Percentiles rank a stretch among this genome's conserved stretches.
phyloP scores from a whole-genome alignment of 148 eudicot genomes.

The Selenicereus undatus region DNA sequence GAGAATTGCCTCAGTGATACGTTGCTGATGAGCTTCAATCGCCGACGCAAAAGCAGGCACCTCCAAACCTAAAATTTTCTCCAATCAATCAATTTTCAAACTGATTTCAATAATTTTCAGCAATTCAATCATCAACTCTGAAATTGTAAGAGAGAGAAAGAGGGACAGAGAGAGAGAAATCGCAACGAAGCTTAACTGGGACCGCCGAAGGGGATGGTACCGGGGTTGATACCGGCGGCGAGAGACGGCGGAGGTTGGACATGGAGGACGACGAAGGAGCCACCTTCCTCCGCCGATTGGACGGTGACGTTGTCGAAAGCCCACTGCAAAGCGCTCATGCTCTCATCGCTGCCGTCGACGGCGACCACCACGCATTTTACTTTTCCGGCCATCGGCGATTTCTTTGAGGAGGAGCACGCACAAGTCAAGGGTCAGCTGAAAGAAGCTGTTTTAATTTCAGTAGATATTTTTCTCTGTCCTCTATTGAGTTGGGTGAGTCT shows the following conservation, averaged over 20 bases:
- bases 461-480: background rate
- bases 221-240: slow-evolving; percentile 66
- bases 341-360: slow-evolving; percentile 84
- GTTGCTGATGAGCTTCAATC: slow-evolving; percentile 66
- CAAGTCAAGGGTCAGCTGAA: background rate
- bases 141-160: background rate
- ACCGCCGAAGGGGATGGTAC: slow-evolving; percentile 79
- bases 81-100: background rate
- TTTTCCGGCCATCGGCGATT: slow-evolving; percentile 23
- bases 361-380: slow-evolving; percentile 58
- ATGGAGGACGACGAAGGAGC: slow-evolving; percentile 53
- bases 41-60: slow-evolving; percentile 83
- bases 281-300: slow-evolving; percentile 37
- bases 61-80: slow-evolving; percentile 37
- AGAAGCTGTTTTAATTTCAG: background rate
- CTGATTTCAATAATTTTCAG: background rate
- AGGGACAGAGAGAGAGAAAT: background rate
- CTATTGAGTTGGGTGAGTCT: no score
- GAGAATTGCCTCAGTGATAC: slow-evolving; percentile 62
- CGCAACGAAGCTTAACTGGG: slow-evolving; percentile 51
- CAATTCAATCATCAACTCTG: background rate
- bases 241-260: slow-evolving; percentile 80
- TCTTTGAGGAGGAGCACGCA: background rate
- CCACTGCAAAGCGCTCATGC: slow-evolving; percentile 77
- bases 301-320: slow-evolving; percentile 62